Conservation (phyloP, 352 stramenopile species). For the Pythium insidiosum region DNA sequence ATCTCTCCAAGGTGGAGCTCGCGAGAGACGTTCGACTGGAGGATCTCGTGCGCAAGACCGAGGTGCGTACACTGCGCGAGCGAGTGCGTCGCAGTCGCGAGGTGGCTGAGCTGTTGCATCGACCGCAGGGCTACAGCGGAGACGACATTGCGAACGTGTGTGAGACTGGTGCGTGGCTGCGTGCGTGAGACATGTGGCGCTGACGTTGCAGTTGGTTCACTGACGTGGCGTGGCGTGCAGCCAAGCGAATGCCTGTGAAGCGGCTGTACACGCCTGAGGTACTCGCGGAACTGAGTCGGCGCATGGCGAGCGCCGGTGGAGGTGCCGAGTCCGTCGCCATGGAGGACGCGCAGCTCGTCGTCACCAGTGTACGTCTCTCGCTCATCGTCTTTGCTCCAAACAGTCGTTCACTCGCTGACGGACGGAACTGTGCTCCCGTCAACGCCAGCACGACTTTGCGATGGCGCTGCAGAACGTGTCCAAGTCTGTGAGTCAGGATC, state of each 20-base stretch:
- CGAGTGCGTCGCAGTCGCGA: too few species aligned
- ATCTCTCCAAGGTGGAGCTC: constrained; percentile 25
- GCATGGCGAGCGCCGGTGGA: constrained; percentile 18
- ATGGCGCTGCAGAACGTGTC: constrained; percentile 36
- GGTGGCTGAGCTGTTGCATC: neutral
- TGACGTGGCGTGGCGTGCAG: constrained; percentile 12
- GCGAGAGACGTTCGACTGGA: constrained; percentile 47
- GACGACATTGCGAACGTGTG: constrained; percentile 83
- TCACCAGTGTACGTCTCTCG: constrained; percentile 42
- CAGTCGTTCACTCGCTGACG: too few species aligned
- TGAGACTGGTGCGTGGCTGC: constrained; percentile 20
- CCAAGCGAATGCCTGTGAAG: constrained; percentile 80
- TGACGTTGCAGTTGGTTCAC: too few species aligned
- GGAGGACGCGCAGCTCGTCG: constrained; percentile 45
- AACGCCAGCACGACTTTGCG: constrained; percentile 17
- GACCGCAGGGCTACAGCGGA: constrained; percentile 69
- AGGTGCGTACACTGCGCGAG: constrained; percentile 18
- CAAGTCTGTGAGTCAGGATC: constrained; percentile 41
- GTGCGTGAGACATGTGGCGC: too few species aligned
- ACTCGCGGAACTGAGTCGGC: constrained; percentile 40
- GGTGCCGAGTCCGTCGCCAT: constrained; percentile 28
- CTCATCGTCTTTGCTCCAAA: too few species aligned
- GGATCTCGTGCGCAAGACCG: constrained; percentile 44
- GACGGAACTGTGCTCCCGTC: neutral
- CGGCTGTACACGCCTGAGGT: constrained; percentile 65